Percentiles rank a stretch among this genome's conserved stretches.
Evolutionary conservation across 179 eudicot species (phyloP).

Genomic region (Camellia oleifera): DNA sequence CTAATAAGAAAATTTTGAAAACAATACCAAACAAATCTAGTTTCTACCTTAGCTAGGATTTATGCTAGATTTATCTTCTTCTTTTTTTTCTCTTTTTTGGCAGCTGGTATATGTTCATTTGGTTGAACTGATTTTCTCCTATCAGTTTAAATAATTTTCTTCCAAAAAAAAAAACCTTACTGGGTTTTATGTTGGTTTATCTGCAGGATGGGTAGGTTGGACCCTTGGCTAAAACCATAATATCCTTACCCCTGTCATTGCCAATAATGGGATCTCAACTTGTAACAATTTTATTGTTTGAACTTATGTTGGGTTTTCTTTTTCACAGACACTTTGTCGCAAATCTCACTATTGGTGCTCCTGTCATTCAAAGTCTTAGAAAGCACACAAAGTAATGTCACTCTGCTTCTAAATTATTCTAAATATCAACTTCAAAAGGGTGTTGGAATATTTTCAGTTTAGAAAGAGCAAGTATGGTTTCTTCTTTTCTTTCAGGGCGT

Average conservation of each 20-base stretch:
- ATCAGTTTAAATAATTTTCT: not conserved
- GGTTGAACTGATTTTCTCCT: not conserved
- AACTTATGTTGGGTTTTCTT: constrained; percentile 1
- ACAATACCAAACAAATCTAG: too few species aligned
- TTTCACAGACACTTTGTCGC: constrained; percentile 79
- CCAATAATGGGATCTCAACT: not conserved
- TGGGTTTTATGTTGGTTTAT: not conserved
- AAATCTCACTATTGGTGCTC: constrained; percentile 93
- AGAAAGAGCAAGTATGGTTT: not conserved
- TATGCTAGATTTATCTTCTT: too few species aligned
- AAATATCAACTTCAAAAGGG: not conserved
- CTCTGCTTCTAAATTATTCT: not conserved
- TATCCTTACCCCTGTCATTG: not conserved
- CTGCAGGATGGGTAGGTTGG: constrained; percentile 93
- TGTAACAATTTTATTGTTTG: not conserved
- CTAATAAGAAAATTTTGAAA: too few species aligned
- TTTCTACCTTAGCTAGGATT: too few species aligned
- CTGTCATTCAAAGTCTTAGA: constrained; percentile 85
- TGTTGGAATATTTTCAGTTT: not conserved
- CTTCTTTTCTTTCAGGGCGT: constrained; percentile 47
- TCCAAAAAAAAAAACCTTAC: not conserved
- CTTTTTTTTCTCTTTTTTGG: too few species aligned
- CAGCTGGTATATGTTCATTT: not conserved
- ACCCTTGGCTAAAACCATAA: constrained; percentile 5
- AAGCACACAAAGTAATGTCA: constrained; percentile 74